Evolutionary conservation across 1,284 basidiomycete species (phyloP).

Genomic region (Coriolopsis trogii): DNA sequence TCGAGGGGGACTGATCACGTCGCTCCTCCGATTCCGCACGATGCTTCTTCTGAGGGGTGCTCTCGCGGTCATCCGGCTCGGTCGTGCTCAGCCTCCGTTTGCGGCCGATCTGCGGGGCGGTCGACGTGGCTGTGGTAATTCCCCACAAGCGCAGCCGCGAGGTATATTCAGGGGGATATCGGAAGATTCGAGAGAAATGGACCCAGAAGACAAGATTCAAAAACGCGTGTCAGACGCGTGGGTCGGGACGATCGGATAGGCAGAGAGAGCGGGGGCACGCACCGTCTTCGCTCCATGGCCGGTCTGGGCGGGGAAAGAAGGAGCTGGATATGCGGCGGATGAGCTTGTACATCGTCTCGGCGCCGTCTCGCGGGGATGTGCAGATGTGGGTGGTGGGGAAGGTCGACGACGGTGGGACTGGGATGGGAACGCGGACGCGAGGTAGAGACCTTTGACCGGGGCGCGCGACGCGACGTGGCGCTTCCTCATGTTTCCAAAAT

Average conservation of each 20-base stretch:
- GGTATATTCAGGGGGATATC: not conserved
- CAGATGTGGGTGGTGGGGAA: not conserved
- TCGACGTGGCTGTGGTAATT: slow-evolving; percentile 60
- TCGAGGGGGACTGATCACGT: slow-evolving; percentile 20
- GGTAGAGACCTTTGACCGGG: slow-evolving; percentile 10
- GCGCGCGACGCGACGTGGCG: slow-evolving; percentile 26
- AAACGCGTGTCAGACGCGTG: slow-evolving; percentile 26
- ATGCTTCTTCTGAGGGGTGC: slow-evolving; percentile 47
- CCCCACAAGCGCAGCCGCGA: not conserved
- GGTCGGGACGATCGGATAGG: not conserved
- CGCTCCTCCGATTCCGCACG: slow-evolving; percentile 37
- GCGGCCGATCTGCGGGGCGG: slow-evolving; percentile 65
- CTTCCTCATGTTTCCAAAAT: slow-evolving; percentile 7
- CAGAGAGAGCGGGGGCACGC: slow-evolving; percentile 32
- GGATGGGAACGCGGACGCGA: slow-evolving; percentile 2
- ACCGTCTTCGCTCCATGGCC: slow-evolving; percentile 78
- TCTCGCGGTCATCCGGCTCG: slow-evolving; percentile 48
- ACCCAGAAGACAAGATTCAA: slow-evolving; percentile 9
- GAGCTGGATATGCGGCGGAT: slow-evolving; percentile 71
- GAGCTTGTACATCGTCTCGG: slow-evolving; percentile 61
- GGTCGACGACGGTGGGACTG: not conserved
- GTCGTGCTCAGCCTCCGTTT: slow-evolving; percentile 65
- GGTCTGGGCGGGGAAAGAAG: slow-evolving; percentile 69
- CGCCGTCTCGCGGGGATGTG: not conserved
- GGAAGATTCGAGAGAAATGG: slow-evolving; percentile 20